Evolutionary conservation across 495 filamentous ascomycete genomes (phyloP).

Genomic region (Penicillium canescens): DNA sequence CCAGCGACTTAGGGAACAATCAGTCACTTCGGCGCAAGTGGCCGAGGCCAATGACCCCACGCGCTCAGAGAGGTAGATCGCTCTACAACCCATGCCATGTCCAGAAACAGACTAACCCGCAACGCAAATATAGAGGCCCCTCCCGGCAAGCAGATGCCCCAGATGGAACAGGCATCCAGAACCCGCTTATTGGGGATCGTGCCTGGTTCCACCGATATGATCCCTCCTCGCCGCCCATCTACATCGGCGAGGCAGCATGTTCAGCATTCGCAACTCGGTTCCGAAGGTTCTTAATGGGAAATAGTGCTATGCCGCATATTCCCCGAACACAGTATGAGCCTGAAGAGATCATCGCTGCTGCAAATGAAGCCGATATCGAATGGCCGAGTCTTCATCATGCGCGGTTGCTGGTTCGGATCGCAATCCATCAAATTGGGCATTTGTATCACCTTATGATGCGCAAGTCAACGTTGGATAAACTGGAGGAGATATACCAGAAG

Average conservation of each 20-base stretch:
- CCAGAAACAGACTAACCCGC: neutral
- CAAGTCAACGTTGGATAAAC: constrained; percentile 42
- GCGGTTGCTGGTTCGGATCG: constrained; percentile 41
- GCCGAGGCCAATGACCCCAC: constrained; percentile 26
- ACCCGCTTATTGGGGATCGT: constrained; percentile 42
- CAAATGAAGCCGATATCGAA: constrained; percentile 30
- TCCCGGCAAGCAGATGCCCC: constrained; percentile 24
- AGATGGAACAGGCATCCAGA: constrained; percentile 38
- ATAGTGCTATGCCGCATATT: constrained; percentile 40
- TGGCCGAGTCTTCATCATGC: constrained; percentile 46
- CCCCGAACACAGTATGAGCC: constrained; percentile 42
- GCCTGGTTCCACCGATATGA: constrained; percentile 48
- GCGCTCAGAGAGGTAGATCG: constrained; percentile 15
- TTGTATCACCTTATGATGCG: constrained; percentile 45
- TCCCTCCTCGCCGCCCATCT: constrained; percentile 44
- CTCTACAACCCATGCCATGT: neutral
- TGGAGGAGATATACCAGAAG: constrained; percentile 44
- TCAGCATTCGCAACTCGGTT: constrained; percentile 50
- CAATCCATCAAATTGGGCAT: constrained; percentile 40
- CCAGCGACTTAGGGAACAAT: constrained; percentile 39
- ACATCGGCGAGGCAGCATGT: constrained; percentile 47
- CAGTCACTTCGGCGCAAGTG: constrained; percentile 29
- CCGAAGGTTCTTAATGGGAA: constrained; percentile 42
- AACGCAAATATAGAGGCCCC: constrained; percentile 13
- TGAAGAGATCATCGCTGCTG: constrained; percentile 35